Evolutionary conservation across 768 basidiomycete genomes (phyloP).

Genomic region (Naganishia onofrii): DNA sequence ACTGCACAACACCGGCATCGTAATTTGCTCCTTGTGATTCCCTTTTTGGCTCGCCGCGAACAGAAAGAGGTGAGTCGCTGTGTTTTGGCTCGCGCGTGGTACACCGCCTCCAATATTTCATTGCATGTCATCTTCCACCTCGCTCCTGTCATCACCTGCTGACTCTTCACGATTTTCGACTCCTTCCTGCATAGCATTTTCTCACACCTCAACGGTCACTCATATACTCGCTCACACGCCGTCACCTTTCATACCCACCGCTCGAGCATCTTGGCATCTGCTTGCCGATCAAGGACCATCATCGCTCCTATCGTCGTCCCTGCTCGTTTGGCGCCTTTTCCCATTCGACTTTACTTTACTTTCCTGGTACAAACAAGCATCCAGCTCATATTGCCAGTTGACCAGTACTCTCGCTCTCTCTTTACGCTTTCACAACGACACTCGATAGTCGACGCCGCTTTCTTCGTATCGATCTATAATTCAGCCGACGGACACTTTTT

Average conservation of each 20-base stretch:
- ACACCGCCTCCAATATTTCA: slow-evolving; percentile 12
- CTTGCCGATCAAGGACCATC: not conserved
- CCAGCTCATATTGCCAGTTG: slow-evolving; percentile 10
- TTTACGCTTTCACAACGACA: not conserved
- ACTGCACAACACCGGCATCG: not conserved
- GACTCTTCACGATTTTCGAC: slow-evolving; percentile 1
- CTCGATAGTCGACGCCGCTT: not conserved
- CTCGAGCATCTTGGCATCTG: not conserved
- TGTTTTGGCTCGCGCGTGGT: not conserved
- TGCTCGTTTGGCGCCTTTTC: not conserved
- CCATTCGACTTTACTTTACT: not conserved
- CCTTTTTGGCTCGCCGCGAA: slow-evolving; percentile 14
- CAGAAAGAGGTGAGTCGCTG: slow-evolving; percentile 1
- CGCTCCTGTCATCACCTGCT: slow-evolving; percentile 1
- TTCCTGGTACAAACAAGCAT: not conserved
- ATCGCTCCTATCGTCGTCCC: not conserved
- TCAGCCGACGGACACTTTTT: slow-evolving; percentile 23
- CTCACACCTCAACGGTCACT: not conserved
- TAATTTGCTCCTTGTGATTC: not conserved
- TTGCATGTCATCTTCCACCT: slow-evolving; percentile 1
- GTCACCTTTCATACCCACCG: not conserved
- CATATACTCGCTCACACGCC: not conserved
- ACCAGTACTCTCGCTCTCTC: slow-evolving; percentile 10
- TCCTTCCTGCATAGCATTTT: slow-evolving; percentile 9
- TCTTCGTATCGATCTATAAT: slow-evolving; percentile 7